Percentiles rank a stretch among this genome's conserved stretches.
Evolutionary conservation across 2,329 filamentous ascomycete species (phyloP).

Genomic region (Elsinoe arachidis): DNA sequence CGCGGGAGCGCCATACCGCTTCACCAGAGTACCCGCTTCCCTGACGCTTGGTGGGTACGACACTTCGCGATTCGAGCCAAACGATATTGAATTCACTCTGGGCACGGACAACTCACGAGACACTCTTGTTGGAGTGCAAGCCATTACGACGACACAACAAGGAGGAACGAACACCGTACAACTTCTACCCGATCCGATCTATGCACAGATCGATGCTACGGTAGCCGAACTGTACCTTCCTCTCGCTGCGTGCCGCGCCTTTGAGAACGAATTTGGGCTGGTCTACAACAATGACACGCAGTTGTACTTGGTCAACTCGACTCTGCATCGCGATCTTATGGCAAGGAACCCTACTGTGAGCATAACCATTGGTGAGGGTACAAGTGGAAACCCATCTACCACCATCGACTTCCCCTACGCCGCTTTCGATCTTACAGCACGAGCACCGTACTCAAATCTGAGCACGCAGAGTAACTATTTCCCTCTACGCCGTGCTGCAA

Average conservation of each 20-base stretch:
- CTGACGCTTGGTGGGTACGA: slow-evolving; percentile 35
- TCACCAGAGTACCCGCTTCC: slow-evolving; percentile 9
- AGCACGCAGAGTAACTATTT: slow-evolving; percentile 27
- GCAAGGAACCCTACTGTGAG: slow-evolving; percentile 45
- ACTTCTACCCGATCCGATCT: slow-evolving; percentile 22
- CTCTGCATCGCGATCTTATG: slow-evolving; percentile 45
- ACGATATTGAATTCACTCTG: slow-evolving; percentile 23
- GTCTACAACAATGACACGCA: slow-evolving; percentile 55
- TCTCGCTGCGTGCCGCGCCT: slow-evolving; percentile 49
- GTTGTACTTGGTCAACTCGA: slow-evolving; percentile 55
- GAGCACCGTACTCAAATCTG: slow-evolving; percentile 19
- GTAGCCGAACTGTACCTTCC: slow-evolving; percentile 43
- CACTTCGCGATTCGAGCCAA: slow-evolving; percentile 24
- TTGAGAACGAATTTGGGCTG: slow-evolving; percentile 56
- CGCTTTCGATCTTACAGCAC: slow-evolving; percentile 29
- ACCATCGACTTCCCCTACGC: slow-evolving; percentile 31
- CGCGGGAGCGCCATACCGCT: slow-evolving; percentile 61
- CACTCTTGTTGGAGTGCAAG: slow-evolving; percentile 21
- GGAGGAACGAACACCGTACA: slow-evolving; percentile 21
- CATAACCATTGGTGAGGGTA: slow-evolving; percentile 39
- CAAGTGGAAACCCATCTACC: slow-evolving; percentile 12
- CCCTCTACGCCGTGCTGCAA: slow-evolving; percentile 30
- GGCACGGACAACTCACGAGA: slow-evolving; percentile 19
- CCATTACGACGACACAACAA: slow-evolving; percentile 19
- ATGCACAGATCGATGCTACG: slow-evolving; percentile 33